phyloP scores from a whole-genome alignment of 139 green algal genomes.

The Tetraselmis chui region DNA sequence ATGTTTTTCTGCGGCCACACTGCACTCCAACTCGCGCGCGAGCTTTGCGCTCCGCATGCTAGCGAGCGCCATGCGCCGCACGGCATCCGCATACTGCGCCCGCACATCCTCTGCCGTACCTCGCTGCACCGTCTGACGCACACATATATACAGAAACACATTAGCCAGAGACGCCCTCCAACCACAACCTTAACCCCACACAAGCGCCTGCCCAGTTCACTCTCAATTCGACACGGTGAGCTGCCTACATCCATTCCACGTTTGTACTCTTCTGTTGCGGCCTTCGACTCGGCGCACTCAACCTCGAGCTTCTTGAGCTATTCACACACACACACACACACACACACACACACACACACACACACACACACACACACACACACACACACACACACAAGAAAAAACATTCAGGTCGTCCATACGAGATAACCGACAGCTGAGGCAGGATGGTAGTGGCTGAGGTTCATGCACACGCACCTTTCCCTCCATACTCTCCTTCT shows the following conservation, averaged over 20 bases:
- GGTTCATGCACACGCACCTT: too few relatives aligned
- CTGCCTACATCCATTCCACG: slow-evolving; percentile 24
- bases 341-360: not conserved
- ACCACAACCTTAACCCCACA: too few relatives aligned
- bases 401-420: slow-evolving; percentile 28
- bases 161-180: too few relatives aligned
- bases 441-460: too few relatives aligned
- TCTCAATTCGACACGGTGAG: too few relatives aligned
- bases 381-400: not conserved
- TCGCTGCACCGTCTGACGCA: not conserved
- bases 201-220: too few relatives aligned
- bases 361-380: slow-evolving; percentile 4
- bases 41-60: slow-evolving; percentile 24
- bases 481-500: not conserved
- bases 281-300: slow-evolving; percentile 32
- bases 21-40: slow-evolving; percentile 37
- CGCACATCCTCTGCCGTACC: slow-evolving; percentile 13
- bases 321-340: not conserved
- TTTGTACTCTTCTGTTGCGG: slow-evolving; percentile 23
- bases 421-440: too few relatives aligned
- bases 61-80: slow-evolving; percentile 41
- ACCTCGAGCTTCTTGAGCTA: slow-evolving; percentile 27
- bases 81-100: slow-evolving; percentile 41
- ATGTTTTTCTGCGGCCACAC: slow-evolving; percentile 25
- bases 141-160: too few relatives aligned